These are phyloP conservation scores for Beauveria bassiana DNA, from an alignment of 2,329 filamentous ascomycete genomes.

Conservation along the genomic window DNA sequence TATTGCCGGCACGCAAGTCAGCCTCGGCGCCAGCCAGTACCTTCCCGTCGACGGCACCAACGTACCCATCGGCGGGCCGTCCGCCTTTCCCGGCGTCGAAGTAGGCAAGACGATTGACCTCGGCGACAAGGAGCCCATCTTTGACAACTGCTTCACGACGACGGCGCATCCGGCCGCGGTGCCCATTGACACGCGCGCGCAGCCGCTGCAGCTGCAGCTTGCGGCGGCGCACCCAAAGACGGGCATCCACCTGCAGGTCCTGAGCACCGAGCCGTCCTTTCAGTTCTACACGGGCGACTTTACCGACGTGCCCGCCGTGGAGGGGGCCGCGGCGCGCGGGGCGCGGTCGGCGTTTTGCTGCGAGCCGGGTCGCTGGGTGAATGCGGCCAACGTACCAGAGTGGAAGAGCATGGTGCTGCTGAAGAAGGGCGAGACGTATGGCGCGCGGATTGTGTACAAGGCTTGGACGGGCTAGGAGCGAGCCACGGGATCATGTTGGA, in stretches of 20 bases:
- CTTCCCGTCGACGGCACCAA: slow-evolving; percentile 65
- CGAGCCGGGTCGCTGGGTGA: slow-evolving; percentile 85
- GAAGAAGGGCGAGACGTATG: slow-evolving; percentile 79
- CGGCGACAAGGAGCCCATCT: slow-evolving; percentile 60
- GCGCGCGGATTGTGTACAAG: slow-evolving; percentile 73
- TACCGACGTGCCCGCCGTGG: slow-evolving; percentile 65
- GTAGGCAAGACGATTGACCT: slow-evolving; percentile 64
- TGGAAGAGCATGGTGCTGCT: slow-evolving; percentile 74
- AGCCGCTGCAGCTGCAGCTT: slow-evolving; percentile 59
- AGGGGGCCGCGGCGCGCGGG: slow-evolving; percentile 55
- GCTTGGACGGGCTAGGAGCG: slow-evolving; percentile 63
- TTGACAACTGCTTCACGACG: slow-evolving; percentile 88
- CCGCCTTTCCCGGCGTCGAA: slow-evolving; percentile 56
- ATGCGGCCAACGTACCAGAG: slow-evolving; percentile 73
- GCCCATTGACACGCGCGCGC: slow-evolving; percentile 56
- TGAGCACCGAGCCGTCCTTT: slow-evolving; percentile 90
- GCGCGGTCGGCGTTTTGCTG: slow-evolving; percentile 77
- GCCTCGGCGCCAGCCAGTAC: slow-evolving; percentile 56
- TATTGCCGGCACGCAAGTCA: slow-evolving; percentile 55
- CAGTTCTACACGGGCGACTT: slow-evolving; percentile 92
- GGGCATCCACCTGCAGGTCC: slow-evolving; percentile 74
- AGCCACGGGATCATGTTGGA: background rate
- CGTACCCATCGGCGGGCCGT: slow-evolving; percentile 66
- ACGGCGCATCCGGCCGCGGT: slow-evolving; percentile 53
- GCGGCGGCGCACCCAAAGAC: slow-evolving; percentile 66